Evolutionary conservation across 2,329 filamentous ascomycete species (phyloP), one percentile per base, ranked within the genome.

Genomic region (Plenodomus lindquistii): DNA sequence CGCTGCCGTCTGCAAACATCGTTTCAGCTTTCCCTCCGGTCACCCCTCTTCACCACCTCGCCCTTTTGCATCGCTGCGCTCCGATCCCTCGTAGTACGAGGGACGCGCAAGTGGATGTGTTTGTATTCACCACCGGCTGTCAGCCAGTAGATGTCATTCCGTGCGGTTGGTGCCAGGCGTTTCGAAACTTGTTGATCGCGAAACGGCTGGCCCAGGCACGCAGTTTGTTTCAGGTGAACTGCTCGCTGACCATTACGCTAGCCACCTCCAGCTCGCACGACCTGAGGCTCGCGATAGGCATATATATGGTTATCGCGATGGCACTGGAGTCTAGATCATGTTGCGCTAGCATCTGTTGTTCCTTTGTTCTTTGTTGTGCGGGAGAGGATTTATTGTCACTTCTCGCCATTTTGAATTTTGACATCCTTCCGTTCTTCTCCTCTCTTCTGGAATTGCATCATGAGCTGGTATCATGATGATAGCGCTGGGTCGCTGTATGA

Each of bases 181-280:
- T 47, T 60, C 57, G 59, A 64, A 63, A 64, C 62, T 57, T 55
- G 52, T 36, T 41, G 41, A 42, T 45, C 40, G 35, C 46, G 40
- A 55, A 57, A 55, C 46, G 40, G 48, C 44, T 41, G 50, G 22
- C 42, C 46, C 44, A 41, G 38, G 47, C 20, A 22, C 39, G 42
- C 38, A 29, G 27, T 31, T 37, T 37, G 62, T 59, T 66, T 66
- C 61, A 63, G 63, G 63, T 63, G 60, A 63, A 64, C 48, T 57
- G 52, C 51, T 41, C 44, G 55, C 44, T 60, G 54, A 57, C 52
- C 24, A 47, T 27, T 29, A 31, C 46, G 42, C 45, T 37, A 46
- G 22, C 27, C 39, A 16, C 11, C 18, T 16, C 27, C 19, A 20
- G 36, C 21, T 18, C 8, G 27, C 17, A 11, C 4, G 11, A 22